Base-by-base conservation (phyloP, 1,139 yeast genomes). In the Diutina siamensis region DNA sequence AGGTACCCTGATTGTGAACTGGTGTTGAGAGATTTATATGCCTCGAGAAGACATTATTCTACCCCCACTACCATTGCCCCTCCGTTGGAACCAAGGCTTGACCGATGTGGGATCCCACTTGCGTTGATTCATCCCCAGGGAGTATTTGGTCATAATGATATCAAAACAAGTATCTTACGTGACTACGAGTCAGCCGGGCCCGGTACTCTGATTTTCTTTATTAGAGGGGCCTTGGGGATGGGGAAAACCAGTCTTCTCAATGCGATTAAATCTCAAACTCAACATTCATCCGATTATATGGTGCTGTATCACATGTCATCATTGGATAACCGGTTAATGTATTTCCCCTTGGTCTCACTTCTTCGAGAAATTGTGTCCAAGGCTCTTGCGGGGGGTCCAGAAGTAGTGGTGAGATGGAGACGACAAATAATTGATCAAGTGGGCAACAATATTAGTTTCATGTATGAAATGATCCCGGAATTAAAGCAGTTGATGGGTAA, bases 231-330 rank as follows among this genome's bases (percentile, higher is more conserved):
- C n/a, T 53, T 69, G 0, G 81, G 80, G 0, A 56, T 64, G 3
- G 81, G 80, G 3, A 74, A 74, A 54, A 62, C 78, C 0, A 57
- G 72, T 3, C 51, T 75, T 4, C 55, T 75, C n/a, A 60, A 62
- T 28, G 76, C 71, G 44, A 53, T 74, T 41, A 67, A 64, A 47
- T 10, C 42, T 10, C 19, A 12, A 4, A 25, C 17, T n/a, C 21
- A 22, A 9, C n/a, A 38, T 17, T 15, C 32, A n/a, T 10, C 28
- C 13, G 42, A 38, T 18, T 21, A 22, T 13, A 7, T 9, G 3
- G 32, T 38, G 7, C 32, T 25, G 42, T 25, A 38, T 18, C 33
- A 17, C n/a, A n/a, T 20, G 31, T n/a, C 21, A n/a, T 10, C 9
- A 10, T 17, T 10, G 15, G 32, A 22, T 15, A 38, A 22, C 5